Percentiles rank a stretch among this genome's conserved stretches.
phyloP scores from a whole-genome alignment of 805 yeast species.

The Yamadazyma olivae region DNA sequence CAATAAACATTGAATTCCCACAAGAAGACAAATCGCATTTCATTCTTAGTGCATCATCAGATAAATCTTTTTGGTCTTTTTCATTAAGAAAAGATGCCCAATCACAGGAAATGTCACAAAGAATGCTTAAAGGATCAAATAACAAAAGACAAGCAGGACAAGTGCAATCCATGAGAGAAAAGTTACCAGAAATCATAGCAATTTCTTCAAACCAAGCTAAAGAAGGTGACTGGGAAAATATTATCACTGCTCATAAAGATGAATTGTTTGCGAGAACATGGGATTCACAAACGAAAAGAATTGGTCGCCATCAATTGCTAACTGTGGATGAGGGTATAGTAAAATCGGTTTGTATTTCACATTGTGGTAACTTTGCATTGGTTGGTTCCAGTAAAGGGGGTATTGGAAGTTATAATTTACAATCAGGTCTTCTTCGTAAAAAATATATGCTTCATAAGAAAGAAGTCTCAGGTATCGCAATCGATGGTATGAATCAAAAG shows the following conservation, averaged over 20 bases:
- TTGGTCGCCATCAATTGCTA: conserved; percentile 67
- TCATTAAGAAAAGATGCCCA: conserved; percentile 95
- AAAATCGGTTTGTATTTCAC: conserved; percentile 74
- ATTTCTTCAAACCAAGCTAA: conserved; percentile 73
- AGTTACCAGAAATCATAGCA: conserved; percentile 71
- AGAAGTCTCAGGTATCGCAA: conserved; percentile 82
- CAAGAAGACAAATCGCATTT: conserved; percentile 76
- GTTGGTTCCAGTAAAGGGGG: conserved; percentile 88
- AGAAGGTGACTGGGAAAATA: conserved; percentile 90
- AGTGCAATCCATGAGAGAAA: conserved; percentile 52
- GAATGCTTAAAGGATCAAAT: conserved; percentile 39
- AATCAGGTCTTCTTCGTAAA: conserved; percentile 81
- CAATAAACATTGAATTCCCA: conserved; percentile 71
- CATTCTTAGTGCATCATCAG: conserved; percentile 81
- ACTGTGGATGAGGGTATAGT: conserved; percentile 80
- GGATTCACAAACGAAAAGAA: conserved; percentile 74
- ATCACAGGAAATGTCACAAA: conserved; percentile 88
- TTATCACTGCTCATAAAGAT: conserved; percentile 83
- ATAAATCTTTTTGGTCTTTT: conserved; percentile 84
- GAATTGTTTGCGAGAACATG: conserved; percentile 87
- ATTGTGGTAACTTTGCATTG: conserved; percentile 92
- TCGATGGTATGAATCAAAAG: conserved; percentile 86
- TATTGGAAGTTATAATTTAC: conserved; percentile 83
- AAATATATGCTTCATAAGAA: conserved; percentile 68
- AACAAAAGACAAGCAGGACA: conserved; percentile 53